Evolutionary conservation across 441 rosid genomes (phyloP), one percentile per base, ranked within the genome.

Genomic region (Manihot esculenta): DNA sequence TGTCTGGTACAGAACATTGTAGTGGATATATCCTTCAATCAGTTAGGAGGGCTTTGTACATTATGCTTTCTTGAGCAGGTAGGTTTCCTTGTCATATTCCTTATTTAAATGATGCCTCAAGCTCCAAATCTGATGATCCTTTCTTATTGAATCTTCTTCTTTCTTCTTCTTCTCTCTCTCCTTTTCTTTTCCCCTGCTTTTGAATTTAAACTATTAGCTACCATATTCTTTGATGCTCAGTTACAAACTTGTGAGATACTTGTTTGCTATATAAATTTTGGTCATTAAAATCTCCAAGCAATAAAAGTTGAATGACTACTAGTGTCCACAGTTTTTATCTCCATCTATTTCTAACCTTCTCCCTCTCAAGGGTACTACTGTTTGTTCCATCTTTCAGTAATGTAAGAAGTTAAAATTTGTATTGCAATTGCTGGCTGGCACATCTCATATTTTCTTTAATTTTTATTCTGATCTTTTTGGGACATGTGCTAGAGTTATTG

Each of bases 1-100:
- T 93, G 93, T 76, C 73, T 93, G 64, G 88, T 93, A 51, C 97
- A 93, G 80, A 88, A 93, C 78, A 87, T 89, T 4, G 92, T 93
- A 47, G 98, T 93, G 50, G 98, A 93, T 85, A 93, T 93, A 55
- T 89, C 94, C 55, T 93, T 91, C 80, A 91, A 91, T 78, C 98
- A 91, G 82, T 77, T 93, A 70, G 96, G 98, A 77, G 98, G 97
- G 35, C 80, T 93, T 48, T 87, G 85, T 74, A 91, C 98, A 23
- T 76, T 91, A 66, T 93, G 94, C 83, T 93, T 93, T 84, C 96
- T 93, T 55, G 96, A 91, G 84, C 42, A 91, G 96, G 97, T 93
- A 88, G 7, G 35, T 53, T 24, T 24, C 61, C 18, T 15, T 57
- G 61, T 57, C 7, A 57, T 23, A 57, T 3, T 26, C 38, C 15